These are phyloP conservation scores for Trichosporon sp. DNA, from an alignment of 1,284 basidiomycete genomes.

Conservation along the genomic window DNA sequence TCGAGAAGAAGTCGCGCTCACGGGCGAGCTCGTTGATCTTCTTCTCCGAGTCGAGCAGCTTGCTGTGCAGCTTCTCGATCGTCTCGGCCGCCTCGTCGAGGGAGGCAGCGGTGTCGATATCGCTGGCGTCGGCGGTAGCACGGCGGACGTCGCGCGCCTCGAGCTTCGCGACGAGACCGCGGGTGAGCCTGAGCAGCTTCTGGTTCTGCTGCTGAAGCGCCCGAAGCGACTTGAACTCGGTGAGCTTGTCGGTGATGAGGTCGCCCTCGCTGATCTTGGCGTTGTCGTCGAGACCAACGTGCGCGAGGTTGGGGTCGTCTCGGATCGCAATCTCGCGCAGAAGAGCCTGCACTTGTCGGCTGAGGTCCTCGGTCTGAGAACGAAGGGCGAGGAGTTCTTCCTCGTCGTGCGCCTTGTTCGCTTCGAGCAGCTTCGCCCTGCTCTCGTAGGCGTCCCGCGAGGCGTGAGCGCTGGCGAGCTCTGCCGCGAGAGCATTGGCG, in stretches of 20 bases:
- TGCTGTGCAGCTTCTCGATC: conserved; percentile 74
- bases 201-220: conserved; percentile 83
- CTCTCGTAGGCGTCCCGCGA: conserved; percentile 60
- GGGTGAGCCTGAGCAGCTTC: conserved; percentile 77
- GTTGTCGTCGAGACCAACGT: conserved; percentile 66
- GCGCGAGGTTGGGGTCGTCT: conserved; percentile 76
- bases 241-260: conserved; percentile 86
- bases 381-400: conserved; percentile 74
- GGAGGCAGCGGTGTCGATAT: conserved; percentile 44
- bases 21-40: conserved; percentile 77
- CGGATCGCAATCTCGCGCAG: conserved; percentile 75
- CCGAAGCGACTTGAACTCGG: conserved; percentile 80
- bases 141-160: conserved; percentile 74
- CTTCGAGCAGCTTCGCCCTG: conserved; percentile 59
- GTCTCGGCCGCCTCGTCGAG: conserved; percentile 83
- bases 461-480: conserved; percentile 71
- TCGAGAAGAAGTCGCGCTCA: conserved; percentile 83
- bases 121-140: conserved; percentile 60
- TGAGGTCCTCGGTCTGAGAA: conserved; percentile 79
- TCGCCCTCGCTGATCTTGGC: conserved; percentile 61
- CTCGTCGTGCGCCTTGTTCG: conserved; percentile 65
- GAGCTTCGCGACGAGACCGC: conserved; percentile 76
- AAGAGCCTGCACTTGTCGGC: conserved; percentile 79
- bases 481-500: conserved; percentile 73
- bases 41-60: conserved; percentile 69